These are phyloP conservation scores for Candida coleopterorum DNA, from an alignment of 805 yeast species.

Conservation along the genomic window DNA sequence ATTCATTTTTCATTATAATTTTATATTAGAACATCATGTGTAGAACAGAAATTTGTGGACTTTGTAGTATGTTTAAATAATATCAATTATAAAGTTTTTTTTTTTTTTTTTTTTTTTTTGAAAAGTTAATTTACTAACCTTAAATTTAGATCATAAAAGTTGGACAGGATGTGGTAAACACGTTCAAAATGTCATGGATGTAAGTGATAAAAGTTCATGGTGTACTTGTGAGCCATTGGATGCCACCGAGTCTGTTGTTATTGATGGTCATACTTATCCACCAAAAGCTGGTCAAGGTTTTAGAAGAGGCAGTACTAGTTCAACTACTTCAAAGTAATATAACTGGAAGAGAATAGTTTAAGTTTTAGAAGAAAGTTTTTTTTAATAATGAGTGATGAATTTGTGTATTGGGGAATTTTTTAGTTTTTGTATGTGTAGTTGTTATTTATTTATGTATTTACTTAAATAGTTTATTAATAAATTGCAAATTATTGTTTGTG, in stretches of 20 bases:
- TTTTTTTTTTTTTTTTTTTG: no score
- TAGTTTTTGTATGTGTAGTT: no score
- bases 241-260: constrained; percentile 20
- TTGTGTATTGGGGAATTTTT: no score
- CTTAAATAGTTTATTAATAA: no score
- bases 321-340: no score
- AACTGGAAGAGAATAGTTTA: no score
- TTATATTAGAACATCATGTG: constrained; percentile 20
- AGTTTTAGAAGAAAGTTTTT: no score
- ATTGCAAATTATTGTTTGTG: no score
- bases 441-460: no score
- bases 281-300: constrained; percentile 62
- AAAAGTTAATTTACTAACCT: background rate
- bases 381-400: no score
- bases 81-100: no score
- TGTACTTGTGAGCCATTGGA: constrained; percentile 51
- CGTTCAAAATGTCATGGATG: constrained; percentile 49
- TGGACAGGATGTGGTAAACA: constrained; percentile 68
- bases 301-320: constrained; percentile 10
- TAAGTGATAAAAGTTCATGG: constrained; percentile 44
- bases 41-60: constrained; percentile 32
- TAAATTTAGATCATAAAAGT: constrained; percentile 34
- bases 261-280: constrained; percentile 35
- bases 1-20: no score
- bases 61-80: constrained; percentile 18